Conservation (phyloP, 2,329 filamentous ascomycete species). For the Aspergillus pseudonomiae region DNA sequence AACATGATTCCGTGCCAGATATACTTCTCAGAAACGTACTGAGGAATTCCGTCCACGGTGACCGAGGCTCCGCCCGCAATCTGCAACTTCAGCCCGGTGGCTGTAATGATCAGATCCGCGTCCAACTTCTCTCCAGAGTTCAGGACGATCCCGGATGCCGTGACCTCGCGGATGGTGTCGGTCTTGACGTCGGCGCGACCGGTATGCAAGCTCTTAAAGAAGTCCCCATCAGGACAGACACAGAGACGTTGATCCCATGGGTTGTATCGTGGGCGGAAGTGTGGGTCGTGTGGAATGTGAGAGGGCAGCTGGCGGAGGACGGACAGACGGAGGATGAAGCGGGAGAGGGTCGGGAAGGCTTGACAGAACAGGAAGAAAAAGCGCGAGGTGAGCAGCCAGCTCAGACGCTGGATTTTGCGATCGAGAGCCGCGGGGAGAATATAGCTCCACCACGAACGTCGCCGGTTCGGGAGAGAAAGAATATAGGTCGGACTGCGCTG, state of each 20-base stretch:
- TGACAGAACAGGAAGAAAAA: conserved; percentile 59
- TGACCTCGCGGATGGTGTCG: conserved; percentile 57
- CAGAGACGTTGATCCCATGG: conserved; percentile 78
- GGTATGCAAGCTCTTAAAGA: conserved; percentile 55
- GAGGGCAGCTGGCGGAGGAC: conserved; percentile 58
- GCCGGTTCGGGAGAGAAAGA: conserved; percentile 52
- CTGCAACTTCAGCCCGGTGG: conserved; percentile 47
- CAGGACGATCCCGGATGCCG: conserved; percentile 52
- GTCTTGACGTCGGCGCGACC: conserved; percentile 60
- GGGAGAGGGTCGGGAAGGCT: conserved; percentile 55
- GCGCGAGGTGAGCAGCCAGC: conserved; percentile 52
- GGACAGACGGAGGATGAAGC: conserved; percentile 49
- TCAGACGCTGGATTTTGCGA: conserved; percentile 44
- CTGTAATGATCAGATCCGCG: conserved; percentile 49
- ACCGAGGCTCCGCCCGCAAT: conserved; percentile 42
- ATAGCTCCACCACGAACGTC: conserved; percentile 24
- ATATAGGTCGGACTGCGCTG: conserved; percentile 78
- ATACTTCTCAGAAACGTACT: conserved; percentile 39
- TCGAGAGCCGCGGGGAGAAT: conserved; percentile 42
- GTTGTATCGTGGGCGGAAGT: conserved; percentile 67
- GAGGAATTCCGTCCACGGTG: conserved; percentile 41
- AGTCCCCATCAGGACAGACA: conserved; percentile 64
- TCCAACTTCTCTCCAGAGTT: conserved; percentile 45
- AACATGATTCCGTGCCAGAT: conserved; percentile 50
- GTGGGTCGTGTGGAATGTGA: conserved; percentile 58